phyloP scores from a whole-genome alignment of 1,284 basidiomycete genomes.

The Heterobasidion annosum region DNA sequence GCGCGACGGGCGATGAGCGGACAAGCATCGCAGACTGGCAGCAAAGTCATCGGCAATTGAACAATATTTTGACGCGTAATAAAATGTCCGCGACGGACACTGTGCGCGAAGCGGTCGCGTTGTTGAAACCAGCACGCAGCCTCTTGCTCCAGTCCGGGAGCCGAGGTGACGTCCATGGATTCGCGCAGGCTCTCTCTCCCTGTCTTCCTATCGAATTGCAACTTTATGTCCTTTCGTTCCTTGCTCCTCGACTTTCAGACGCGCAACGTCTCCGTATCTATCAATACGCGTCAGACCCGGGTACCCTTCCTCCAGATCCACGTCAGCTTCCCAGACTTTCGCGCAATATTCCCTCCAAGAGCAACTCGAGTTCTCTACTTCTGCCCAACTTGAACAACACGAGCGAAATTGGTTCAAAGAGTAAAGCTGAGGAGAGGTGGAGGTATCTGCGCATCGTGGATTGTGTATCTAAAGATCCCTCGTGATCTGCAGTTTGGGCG shows the following conservation, averaged over 20 bases:
- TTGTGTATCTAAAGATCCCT: not conserved
- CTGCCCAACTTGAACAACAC: not conserved
- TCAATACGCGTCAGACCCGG: constrained; percentile 39
- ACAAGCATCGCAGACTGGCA: not conserved
- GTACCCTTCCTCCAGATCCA: constrained; percentile 46
- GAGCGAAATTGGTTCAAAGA: not conserved
- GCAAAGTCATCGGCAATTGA: not conserved
- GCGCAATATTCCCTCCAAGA: not conserved
- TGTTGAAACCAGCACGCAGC: not conserved
- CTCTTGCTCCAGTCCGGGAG: not conserved
- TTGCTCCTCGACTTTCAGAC: constrained; percentile 49
- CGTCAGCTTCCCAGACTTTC: constrained; percentile 19
- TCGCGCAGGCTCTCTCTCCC: constrained; percentile 13
- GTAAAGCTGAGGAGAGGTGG: not conserved
- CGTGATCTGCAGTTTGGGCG: too few species aligned
- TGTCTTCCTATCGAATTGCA: constrained; percentile 53
- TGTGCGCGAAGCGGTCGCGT: not conserved
- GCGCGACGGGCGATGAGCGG: not conserved
- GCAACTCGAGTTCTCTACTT: not conserved
- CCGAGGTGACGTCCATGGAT: constrained; percentile 4
- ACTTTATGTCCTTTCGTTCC: constrained; percentile 44
- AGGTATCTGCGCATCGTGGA: not conserved
- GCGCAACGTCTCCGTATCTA: constrained; percentile 48
- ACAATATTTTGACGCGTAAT: not conserved
- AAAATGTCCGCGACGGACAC: not conserved